Conservation (phyloP, 495 filamentous ascomycete species). For the Hapsidospora chrysogenum region DNA sequence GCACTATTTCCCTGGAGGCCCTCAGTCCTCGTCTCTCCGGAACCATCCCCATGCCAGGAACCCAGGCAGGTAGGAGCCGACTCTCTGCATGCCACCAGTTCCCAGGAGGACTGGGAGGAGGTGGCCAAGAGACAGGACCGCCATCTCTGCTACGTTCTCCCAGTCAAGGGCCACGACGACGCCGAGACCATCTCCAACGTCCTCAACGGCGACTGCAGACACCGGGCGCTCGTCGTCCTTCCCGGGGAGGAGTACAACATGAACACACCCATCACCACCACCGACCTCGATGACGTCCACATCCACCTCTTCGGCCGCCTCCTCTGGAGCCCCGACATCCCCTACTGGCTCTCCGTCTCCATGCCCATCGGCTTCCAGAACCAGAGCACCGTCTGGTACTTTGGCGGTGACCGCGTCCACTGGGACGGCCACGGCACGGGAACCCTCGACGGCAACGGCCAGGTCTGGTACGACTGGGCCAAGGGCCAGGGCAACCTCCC, state of each 20-base stretch:
- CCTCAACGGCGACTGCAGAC: constrained; percentile 19
- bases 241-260: constrained; percentile 19
- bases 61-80: too few species aligned
- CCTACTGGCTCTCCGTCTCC: constrained; percentile 26
- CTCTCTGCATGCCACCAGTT: too few species aligned
- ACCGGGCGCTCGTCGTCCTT: constrained; percentile 20
- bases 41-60: too few species aligned
- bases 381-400: constrained; percentile 26
- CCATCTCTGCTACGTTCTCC: not conserved
- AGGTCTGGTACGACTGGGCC: constrained; percentile 26
- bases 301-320: constrained; percentile 13
- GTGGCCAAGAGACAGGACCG: too few species aligned
- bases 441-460: constrained; percentile 29
- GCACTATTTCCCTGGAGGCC: too few species aligned
- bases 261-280: constrained; percentile 24
- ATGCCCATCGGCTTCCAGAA: constrained; percentile 27
- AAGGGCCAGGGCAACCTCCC: constrained; percentile 20
- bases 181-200: constrained; percentile 23
- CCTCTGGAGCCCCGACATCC: constrained; percentile 21
- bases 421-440: constrained; percentile 20
- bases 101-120: too few species aligned
- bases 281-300: constrained; percentile 19
- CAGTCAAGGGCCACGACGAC: constrained; percentile 11
- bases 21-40: too few species aligned
- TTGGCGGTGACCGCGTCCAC: constrained; percentile 24